Evolutionary conservation across 768 basidiomycete genomes (phyloP).

Genomic region (Daedaleopsis nitida): DNA sequence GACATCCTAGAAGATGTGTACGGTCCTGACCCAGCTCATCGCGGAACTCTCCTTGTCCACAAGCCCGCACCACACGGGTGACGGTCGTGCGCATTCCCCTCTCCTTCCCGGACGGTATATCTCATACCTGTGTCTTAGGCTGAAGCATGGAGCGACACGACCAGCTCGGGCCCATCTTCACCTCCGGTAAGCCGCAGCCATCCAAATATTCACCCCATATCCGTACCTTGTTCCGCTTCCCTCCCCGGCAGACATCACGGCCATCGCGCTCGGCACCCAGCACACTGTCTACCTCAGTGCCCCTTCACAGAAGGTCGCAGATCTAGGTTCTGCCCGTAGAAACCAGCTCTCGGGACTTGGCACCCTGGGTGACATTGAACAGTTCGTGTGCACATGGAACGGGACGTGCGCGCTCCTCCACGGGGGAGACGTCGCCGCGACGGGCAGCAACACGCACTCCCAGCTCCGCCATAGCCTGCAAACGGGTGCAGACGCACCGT

Average conservation of each 20-base stretch:
- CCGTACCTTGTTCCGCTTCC: too few relatives aligned
- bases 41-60: conserved; percentile 43
- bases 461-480: conserved; percentile 57
- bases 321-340: conserved; percentile 72
- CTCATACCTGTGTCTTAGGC: conserved; percentile 50
- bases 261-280: conserved; percentile 50
- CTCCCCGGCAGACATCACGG: conserved; percentile 11
- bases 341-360: conserved; percentile 54
- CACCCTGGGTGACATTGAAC: conserved; percentile 28
- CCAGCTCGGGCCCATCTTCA: conserved; percentile 60
- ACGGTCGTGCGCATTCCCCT: conserved; percentile 50
- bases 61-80: conserved; percentile 80
- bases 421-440: conserved; percentile 42
- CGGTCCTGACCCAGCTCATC: too few relatives aligned
- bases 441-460: conserved; percentile 57
- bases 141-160: conserved; percentile 90
- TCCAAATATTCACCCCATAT: conserved; percentile 42
- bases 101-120: conserved; percentile 24
- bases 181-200: conserved; percentile 32
- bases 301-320: conserved; percentile 50
- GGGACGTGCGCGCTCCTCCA: conserved; percentile 58
- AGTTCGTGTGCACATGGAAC: conserved; percentile 76
- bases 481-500: conserved; percentile 10
- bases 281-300: conserved; percentile 47
- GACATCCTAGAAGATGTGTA: too few relatives aligned